phyloP scores from a whole-genome alignment of 2,329 filamentous ascomycete genomes.

The Chrysosporium queenslandicum region DNA sequence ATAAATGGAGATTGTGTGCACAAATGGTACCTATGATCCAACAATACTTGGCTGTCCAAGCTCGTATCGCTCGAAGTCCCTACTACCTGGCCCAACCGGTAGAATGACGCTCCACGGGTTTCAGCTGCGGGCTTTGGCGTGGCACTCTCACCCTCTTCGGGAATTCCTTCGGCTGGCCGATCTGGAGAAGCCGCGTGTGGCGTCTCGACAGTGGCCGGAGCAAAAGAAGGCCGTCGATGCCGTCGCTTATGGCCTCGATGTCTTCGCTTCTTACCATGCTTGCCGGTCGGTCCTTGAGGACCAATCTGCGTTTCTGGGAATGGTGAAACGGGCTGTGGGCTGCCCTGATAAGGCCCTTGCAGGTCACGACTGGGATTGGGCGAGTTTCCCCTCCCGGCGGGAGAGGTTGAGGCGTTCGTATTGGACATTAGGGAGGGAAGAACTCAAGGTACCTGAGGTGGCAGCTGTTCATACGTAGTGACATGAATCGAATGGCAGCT shows the following conservation, averaged over 20 bases:
- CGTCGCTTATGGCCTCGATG: constrained; percentile 69
- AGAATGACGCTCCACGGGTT: constrained; percentile 42
- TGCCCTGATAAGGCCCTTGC: neutral
- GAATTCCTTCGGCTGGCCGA: constrained; percentile 33
- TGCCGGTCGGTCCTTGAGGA: constrained; percentile 5
- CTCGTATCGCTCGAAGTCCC: constrained; percentile 66
- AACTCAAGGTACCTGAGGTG: neutral
- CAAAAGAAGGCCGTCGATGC: constrained; percentile 69
- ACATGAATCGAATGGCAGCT: constrained; percentile 5
- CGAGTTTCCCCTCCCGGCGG: neutral
- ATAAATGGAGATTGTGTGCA: too few relatives aligned
- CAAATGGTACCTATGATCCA: constrained; percentile 65
- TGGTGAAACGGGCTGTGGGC: neutral
- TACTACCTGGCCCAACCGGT: constrained; percentile 39
- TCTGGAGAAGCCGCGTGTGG: constrained; percentile 25
- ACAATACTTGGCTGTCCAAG: constrained; percentile 73
- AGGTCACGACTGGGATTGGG: neutral
- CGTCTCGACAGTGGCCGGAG: constrained; percentile 48
- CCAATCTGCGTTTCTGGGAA: constrained; percentile 10
- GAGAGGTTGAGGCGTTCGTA: neutral
- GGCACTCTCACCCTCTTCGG: constrained; percentile 40
- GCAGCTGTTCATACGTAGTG: constrained; percentile 3
- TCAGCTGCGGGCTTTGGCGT: constrained; percentile 24
- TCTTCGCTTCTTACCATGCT: constrained; percentile 53
- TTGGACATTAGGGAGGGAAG: constrained; percentile 11